phyloP scores from a whole-genome alignment of 345 rosid species.

The Arabis hirsuta region DNA sequence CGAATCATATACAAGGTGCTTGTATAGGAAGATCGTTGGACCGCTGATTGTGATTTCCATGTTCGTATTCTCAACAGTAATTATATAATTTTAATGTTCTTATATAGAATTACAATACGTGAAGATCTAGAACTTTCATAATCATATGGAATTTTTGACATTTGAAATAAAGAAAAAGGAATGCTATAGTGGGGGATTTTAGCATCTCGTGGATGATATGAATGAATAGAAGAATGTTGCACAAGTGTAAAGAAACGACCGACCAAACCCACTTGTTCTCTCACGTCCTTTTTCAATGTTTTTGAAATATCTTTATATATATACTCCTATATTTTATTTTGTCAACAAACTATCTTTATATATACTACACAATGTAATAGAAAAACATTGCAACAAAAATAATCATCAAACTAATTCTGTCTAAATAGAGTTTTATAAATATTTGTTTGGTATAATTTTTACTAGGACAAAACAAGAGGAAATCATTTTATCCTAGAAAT shows the following conservation, averaged over 20 bases:
- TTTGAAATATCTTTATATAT: neutral
- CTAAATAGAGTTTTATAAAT: too few species aligned
- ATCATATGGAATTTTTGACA: neutral
- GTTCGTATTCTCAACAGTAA: constrained; percentile 37
- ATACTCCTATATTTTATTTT: too few species aligned
- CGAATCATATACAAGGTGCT: constrained; percentile 36
- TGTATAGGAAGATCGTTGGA: constrained; percentile 38
- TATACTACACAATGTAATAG: neutral
- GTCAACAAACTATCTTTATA: neutral
- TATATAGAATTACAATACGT: constrained; percentile 3
- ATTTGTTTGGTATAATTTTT: too few species aligned
- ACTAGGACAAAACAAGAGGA: too few species aligned
- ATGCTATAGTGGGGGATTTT: constrained; percentile 33
- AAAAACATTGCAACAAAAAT: neutral
- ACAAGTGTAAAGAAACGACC: constrained; percentile 40
- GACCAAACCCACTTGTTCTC: constrained; percentile 47
- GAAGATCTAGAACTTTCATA: neutral
- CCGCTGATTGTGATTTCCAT: constrained; percentile 26
- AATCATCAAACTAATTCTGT: too few species aligned
- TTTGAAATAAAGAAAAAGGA: constrained; percentile 20
- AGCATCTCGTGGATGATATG: constrained; percentile 46
- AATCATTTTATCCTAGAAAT: too few species aligned
- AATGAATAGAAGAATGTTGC: constrained; percentile 41
- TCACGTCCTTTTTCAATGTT: constrained; percentile 31
- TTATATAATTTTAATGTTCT: neutral